Conservation (phyloP, 1,139 yeast genomes). For the Candida sojae region DNA sequence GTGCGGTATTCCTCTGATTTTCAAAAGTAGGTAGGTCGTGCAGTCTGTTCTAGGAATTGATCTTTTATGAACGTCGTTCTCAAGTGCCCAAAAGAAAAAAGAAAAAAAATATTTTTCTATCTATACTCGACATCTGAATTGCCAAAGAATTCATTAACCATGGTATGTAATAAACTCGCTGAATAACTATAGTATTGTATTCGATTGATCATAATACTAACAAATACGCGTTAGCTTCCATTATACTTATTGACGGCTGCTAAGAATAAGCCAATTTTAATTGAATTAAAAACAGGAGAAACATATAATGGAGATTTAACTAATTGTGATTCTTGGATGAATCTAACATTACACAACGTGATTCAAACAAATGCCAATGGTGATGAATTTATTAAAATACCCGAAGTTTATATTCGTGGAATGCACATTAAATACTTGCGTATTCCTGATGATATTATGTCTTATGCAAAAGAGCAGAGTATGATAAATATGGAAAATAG, state of each 20-base stretch:
- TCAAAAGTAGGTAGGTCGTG: too few relatives aligned
- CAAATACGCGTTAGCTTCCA: constrained; percentile 60
- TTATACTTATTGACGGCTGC: constrained; percentile 87
- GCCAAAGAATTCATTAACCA: too few relatives aligned
- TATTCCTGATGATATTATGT: constrained; percentile 64
- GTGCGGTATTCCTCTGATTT: too few relatives aligned
- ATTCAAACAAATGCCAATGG: constrained; percentile 73
- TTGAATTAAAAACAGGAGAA: constrained; percentile 92
- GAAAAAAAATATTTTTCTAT: too few relatives aligned
- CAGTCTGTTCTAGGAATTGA: too few relatives aligned
- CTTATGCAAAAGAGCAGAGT: constrained; percentile 73
- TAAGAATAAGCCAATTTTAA: constrained; percentile 83
- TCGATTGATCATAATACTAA: neutral
- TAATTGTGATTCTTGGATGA: constrained; percentile 96
- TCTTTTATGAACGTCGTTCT: too few relatives aligned
- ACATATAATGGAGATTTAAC: constrained; percentile 82
- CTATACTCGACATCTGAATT: too few relatives aligned
- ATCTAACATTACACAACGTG: constrained; percentile 78
- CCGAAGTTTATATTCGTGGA: constrained; percentile 86
- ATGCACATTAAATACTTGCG: constrained; percentile 58
- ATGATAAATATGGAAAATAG: constrained; percentile 53
- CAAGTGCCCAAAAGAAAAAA: too few relatives aligned
- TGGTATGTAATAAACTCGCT: too few relatives aligned
- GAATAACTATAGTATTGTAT: too few relatives aligned
- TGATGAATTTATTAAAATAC: constrained; percentile 63